These are phyloP conservation scores for Lachnellula subtilissima DNA, from an alignment of 2,329 filamentous ascomycete genomes.

Conservation along the genomic window DNA sequence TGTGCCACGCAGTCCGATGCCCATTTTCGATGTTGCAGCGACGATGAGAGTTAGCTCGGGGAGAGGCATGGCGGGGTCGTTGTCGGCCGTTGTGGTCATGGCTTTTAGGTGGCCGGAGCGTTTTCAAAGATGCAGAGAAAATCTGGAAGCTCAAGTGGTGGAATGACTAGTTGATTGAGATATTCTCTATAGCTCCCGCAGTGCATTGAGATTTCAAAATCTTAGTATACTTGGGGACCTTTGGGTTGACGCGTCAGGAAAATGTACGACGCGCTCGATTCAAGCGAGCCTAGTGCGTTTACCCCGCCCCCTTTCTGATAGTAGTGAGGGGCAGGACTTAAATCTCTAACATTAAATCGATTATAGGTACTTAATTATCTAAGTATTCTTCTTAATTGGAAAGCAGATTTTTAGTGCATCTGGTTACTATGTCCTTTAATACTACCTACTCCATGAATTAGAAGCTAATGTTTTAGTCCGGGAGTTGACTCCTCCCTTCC, in stretches of 20 bases:
- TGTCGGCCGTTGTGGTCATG: not conserved
- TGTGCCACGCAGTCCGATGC: slow-evolving; percentile 73
- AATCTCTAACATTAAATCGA: too few relatives aligned
- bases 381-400: too few relatives aligned
- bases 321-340: not conserved
- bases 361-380: too few relatives aligned
- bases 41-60: slow-evolving; percentile 81
- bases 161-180: too few relatives aligned
- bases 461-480: too few relatives aligned
- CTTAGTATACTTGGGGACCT: too few relatives aligned
- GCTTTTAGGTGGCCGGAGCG: not conserved
- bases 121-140: not conserved
- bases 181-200: too few relatives aligned
- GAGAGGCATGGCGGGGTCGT: slow-evolving; percentile 8
- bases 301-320: not conserved
- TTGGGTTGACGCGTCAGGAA: not conserved
- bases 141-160: not conserved
- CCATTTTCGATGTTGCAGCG: slow-evolving; percentile 82
- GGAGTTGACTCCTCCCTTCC: too few relatives aligned
- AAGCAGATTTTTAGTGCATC: too few relatives aligned
- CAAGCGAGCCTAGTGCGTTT: not conserved
- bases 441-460: too few relatives aligned
- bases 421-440: too few relatives aligned
- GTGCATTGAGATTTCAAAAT: too few relatives aligned
- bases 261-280: not conserved